Base-by-base conservation (phyloP, 441 rosid species). In the Eutrema salsugineum region DNA sequence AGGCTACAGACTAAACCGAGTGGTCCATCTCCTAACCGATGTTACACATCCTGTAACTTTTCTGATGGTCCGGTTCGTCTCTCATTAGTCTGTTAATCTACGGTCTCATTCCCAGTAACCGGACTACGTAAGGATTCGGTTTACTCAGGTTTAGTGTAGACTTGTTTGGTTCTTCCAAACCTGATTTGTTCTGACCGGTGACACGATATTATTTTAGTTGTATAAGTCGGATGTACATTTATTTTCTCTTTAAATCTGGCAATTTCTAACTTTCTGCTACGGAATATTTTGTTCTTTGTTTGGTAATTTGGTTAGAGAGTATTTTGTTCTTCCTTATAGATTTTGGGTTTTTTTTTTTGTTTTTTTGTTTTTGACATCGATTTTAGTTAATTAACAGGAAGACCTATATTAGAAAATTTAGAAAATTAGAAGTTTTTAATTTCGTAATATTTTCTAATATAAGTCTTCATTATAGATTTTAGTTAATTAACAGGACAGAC, bases 11-110 rank as follows among this genome's bases (percentile, higher is more conserved):
- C 35, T 60, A 22, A 62, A 63, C 76, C 69, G 66, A 73, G 15
- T 48, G 64, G 68, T 70, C 71, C 47, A 44, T 27, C 68, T 30
- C 43, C 59, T 22, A 56, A 17, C 55, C 77, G 68, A 74, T 47
- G 49, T 38, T 27, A 61, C 44, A 39, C 46, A 43, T 11, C n/a
- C 16, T 51, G 38, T 60, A 32, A 43, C 56, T 16, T 70, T 32
- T 69, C 39, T 38, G 38, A 42, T 65, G 59, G 60, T 53, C n/a
- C 50, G 61, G 60, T 66, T 46, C 68, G 11, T 12, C 48, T 22
- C n/a, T 59, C 27, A 36, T 14, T n/a, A n/a, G n/a, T n/a, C n/a
- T n/a, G n/a, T n/a, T n/a, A n/a, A n/a, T n/a, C n/a, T n/a, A 56
- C 63, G 64, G 15, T 39, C 27, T 44, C 38, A 47, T 44, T 19